These are phyloP conservation scores for Plenodomus biglobosus DNA, from an alignment of 2,329 filamentous ascomycete genomes.

Conservation along the genomic window DNA sequence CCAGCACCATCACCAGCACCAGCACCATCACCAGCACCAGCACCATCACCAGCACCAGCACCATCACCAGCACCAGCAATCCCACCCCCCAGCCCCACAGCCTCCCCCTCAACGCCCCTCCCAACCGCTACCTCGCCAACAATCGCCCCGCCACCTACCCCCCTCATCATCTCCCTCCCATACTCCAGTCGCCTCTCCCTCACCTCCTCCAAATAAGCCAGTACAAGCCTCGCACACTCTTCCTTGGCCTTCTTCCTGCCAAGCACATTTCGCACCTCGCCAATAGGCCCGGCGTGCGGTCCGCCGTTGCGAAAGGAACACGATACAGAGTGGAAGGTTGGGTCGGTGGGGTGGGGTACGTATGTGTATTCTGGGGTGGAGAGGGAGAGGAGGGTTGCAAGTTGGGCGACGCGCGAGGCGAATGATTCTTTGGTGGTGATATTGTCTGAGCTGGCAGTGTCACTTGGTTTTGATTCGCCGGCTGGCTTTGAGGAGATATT, in stretches of 20 bases:
- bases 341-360: constrained; percentile 6
- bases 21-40: too few species aligned
- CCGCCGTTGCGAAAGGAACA: constrained; percentile 39
- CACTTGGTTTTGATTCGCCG: too few species aligned
- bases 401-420: constrained; percentile 12
- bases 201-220: constrained; percentile 45
- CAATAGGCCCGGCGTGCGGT: constrained; percentile 38
- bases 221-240: constrained; percentile 48
- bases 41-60: too few species aligned
- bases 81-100: background rate
- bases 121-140: background rate
- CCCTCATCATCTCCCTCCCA: constrained; percentile 19
- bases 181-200: constrained; percentile 20
- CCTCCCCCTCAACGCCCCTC: constrained; percentile 2
- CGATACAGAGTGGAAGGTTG: constrained; percentile 39
- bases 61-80: too few species aligned
- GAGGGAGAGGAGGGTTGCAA: constrained; percentile 25
- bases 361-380: constrained; percentile 25
- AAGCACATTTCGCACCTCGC: constrained; percentile 46
- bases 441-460: too few species aligned
- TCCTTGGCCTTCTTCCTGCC: constrained; percentile 56
- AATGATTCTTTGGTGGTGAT: background rate
- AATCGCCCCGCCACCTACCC: constrained; percentile 4
- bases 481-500: too few species aligned
- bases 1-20: too few species aligned